phyloP scores from a whole-genome alignment of 2,329 filamentous ascomycete species.

The Pyrenophora teres region DNA sequence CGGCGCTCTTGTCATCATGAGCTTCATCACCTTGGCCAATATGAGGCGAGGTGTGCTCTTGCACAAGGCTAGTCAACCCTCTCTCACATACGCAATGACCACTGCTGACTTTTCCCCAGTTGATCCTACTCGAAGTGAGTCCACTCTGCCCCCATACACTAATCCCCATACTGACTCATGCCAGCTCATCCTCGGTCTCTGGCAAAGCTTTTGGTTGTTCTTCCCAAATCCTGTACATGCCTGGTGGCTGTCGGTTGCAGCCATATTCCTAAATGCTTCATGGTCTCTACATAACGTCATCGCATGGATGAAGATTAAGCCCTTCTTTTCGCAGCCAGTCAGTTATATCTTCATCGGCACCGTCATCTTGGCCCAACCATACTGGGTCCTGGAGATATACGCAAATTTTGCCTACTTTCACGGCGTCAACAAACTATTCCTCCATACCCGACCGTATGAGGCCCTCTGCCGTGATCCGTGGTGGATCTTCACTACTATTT shows the following conservation, averaged over 20 bases:
- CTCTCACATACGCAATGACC: not conserved
- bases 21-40: slow-evolving; percentile 54
- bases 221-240: slow-evolving; percentile 60
- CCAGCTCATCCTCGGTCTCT: slow-evolving; percentile 61
- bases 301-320: slow-evolving; percentile 69
- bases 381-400: slow-evolving; percentile 68
- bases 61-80: slow-evolving; percentile 50
- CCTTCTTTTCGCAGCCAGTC: slow-evolving; percentile 59
- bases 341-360: slow-evolving; percentile 63
- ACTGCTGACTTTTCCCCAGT: slow-evolving; percentile 30
- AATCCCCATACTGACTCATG: slow-evolving; percentile 5
- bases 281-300: slow-evolving; percentile 70
- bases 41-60: slow-evolving; percentile 55
- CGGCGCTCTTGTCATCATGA: slow-evolving; percentile 54
- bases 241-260: slow-evolving; percentile 67
- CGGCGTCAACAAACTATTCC: slow-evolving; percentile 58
- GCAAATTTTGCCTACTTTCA: slow-evolving; percentile 70
- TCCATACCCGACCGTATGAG: slow-evolving; percentile 62
- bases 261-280: slow-evolving; percentile 65
- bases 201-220: slow-evolving; percentile 65
- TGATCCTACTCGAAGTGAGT: slow-evolving; percentile 52
- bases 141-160: not conserved
- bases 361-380: slow-evolving; percentile 63
- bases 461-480: slow-evolving; percentile 68
- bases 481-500: slow-evolving; percentile 68